Conservation (phyloP, 352 stramenopile genomes). For the Pythium sp. region DNA sequence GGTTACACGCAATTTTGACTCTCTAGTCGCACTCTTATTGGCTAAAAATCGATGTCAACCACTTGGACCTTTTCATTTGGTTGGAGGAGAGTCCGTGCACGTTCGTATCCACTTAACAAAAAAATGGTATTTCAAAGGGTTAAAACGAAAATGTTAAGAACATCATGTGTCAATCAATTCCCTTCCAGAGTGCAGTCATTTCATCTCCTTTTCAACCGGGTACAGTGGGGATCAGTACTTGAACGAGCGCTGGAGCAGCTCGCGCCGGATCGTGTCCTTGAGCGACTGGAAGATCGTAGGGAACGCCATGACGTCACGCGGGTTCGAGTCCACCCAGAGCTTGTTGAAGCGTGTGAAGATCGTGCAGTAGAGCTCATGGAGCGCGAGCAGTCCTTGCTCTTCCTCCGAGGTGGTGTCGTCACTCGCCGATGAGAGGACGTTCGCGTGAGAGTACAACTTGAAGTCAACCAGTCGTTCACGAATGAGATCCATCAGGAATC, state of each 20-base stretch:
- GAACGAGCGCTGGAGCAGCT: slow-evolving; percentile 63
- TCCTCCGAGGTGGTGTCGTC: slow-evolving; percentile 15
- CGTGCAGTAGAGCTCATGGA: slow-evolving; percentile 79
- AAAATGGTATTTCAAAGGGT: not conserved
- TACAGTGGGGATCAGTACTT: slow-evolving; percentile 35
- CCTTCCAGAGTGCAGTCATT: slow-evolving; percentile 23
- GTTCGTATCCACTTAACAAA: slow-evolving; percentile 1
- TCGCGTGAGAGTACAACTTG: slow-evolving; percentile 54
- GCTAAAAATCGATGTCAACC: not conserved
- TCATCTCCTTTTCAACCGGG: not conserved
- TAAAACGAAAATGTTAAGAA: slow-evolving; percentile 4
- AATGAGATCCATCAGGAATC: slow-evolving; percentile 75
- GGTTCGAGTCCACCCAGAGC: slow-evolving; percentile 79
- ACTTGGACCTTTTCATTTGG: slow-evolving; percentile 17
- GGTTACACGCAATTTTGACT: not conserved
- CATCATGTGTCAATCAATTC: not conserved
- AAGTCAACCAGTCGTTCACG: slow-evolving; percentile 74
- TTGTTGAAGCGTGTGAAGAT: slow-evolving; percentile 85
- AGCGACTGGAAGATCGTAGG: slow-evolving; percentile 79
- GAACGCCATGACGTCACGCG: slow-evolving; percentile 84
- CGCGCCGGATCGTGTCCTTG: slow-evolving; percentile 59
- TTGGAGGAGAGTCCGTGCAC: slow-evolving; percentile 16
- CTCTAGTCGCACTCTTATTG: not conserved
- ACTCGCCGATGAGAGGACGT: slow-evolving; percentile 20
- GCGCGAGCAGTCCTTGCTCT: slow-evolving; percentile 33